Percentiles rank a stretch among this genome's conserved stretches.
phyloP scores from a whole-genome alignment of 352 stramenopile species.

The Thalassiosira mediterranea region DNA sequence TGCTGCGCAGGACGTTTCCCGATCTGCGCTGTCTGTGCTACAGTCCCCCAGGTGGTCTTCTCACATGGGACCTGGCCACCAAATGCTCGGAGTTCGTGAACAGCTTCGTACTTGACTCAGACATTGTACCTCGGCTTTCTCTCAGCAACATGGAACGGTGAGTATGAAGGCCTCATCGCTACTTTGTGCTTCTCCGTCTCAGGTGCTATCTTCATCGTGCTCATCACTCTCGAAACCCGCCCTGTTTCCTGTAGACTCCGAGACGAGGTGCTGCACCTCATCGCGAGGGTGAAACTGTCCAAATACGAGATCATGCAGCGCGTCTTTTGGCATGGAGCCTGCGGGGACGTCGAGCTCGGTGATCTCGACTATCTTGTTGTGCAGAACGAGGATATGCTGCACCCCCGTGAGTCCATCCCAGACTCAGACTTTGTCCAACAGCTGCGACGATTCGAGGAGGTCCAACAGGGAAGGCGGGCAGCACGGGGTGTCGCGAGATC shows the following conservation, averaged over 20 bases:
- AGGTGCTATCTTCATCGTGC: too few species aligned
- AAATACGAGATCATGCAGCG: slow-evolving; percentile 79
- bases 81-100: slow-evolving; percentile 39
- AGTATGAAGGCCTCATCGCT: too few species aligned
- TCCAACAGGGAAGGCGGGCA: slow-evolving; percentile 11
- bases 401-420: slow-evolving; percentile 50
- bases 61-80: slow-evolving; percentile 22
- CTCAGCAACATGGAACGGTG: slow-evolving; percentile 79
- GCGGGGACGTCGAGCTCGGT: slow-evolving; percentile 37
- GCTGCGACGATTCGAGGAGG: slow-evolving; percentile 13
- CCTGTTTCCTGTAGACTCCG: slow-evolving; percentile 65
- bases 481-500: slow-evolving; percentile 68
- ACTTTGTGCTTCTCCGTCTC: too few species aligned
- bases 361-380: slow-evolving; percentile 33
- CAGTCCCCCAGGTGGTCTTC: slow-evolving; percentile 29
- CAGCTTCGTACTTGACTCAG: slow-evolving; percentile 47
- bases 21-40: slow-evolving; percentile 28
- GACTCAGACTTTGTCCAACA: background rate
- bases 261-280: slow-evolving; percentile 17
- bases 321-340: slow-evolving; percentile 40
- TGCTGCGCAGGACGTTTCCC: slow-evolving; percentile 16
- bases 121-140: slow-evolving; percentile 84
- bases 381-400: slow-evolving; percentile 22
- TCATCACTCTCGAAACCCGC: slow-evolving; percentile 84
- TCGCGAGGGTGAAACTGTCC: slow-evolving; percentile 79